These are phyloP conservation scores for Periconia sp. DNA, from an alignment of 2,329 filamentous ascomycete genomes.

Conservation along the genomic window DNA sequence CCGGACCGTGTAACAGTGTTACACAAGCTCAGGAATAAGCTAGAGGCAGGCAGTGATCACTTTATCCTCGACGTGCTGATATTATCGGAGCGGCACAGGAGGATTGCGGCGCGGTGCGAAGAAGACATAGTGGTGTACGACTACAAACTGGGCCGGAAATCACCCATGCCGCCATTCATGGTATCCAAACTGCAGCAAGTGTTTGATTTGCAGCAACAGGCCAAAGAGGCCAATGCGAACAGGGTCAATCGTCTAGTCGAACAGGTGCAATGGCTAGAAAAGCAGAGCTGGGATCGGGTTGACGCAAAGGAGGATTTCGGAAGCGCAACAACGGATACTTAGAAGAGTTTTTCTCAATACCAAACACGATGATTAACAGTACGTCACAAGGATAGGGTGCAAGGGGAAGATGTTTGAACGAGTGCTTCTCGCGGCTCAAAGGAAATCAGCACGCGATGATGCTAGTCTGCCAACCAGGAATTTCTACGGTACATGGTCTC, in stretches of 20 bases:
- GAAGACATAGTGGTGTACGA: constrained; percentile 84
- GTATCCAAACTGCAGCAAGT: constrained; percentile 60
- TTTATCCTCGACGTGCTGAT: constrained; percentile 66
- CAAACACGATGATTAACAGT: too few relatives aligned
- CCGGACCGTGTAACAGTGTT: constrained; percentile 83
- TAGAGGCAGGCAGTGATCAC: constrained; percentile 52
- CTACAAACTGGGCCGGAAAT: constrained; percentile 62
- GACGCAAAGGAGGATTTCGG: constrained; percentile 71
- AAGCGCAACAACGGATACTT: constrained; percentile 21
- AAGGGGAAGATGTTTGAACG: too few relatives aligned
- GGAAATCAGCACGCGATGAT: background rate
- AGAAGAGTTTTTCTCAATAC: constrained; percentile 1
- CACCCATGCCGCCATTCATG: constrained; percentile 62
- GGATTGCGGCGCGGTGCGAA: constrained; percentile 70
- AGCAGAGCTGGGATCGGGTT: constrained; percentile 70
- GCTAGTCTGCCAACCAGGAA: background rate
- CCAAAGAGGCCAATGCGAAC: constrained; percentile 54
- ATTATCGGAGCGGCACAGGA: constrained; percentile 72
- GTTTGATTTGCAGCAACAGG: constrained; percentile 64
- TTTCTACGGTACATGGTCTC: too few relatives aligned
- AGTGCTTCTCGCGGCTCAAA: background rate
- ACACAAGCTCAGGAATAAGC: constrained; percentile 68
- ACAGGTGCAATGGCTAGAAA: constrained; percentile 63
- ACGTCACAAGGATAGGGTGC: too few relatives aligned
- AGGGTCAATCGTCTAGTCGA: constrained; percentile 56